Evolutionary conservation across 345 rosid genomes (phyloP).

Genomic region (Carallia brachiata): DNA sequence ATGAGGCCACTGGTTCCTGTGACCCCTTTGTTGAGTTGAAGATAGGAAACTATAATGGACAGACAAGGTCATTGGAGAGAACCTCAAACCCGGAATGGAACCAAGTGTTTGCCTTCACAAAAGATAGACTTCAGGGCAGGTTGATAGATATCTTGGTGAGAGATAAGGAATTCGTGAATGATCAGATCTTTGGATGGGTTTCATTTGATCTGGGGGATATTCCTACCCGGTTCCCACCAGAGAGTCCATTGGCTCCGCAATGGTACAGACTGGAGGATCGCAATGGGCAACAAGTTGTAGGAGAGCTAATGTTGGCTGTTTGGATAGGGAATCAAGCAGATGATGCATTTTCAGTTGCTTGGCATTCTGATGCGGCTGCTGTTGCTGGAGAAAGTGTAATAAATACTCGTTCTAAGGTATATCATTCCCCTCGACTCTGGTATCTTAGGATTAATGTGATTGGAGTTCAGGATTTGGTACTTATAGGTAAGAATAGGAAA

Average conservation of each 20-base stretch:
- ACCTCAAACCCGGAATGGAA: conserved; percentile 38
- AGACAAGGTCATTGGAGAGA: conserved; percentile 20
- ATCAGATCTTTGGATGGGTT: conserved; percentile 36
- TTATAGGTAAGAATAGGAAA: conserved; percentile 19
- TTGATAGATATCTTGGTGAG: conserved; percentile 35
- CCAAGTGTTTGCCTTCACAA: conserved; percentile 47
- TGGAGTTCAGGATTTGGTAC: conserved; percentile 46
- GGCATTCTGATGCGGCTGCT: conserved; percentile 42
- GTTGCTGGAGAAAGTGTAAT: conserved; percentile 28
- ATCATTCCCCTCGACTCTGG: conserved; percentile 45
- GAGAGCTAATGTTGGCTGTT: conserved; percentile 41
- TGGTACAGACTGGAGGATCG: conserved; percentile 39
- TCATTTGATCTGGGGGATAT: conserved; percentile 26
- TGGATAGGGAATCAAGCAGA: conserved; percentile 54
- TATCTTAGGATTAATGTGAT: conserved; percentile 39
- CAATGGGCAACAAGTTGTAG: conserved; percentile 24
- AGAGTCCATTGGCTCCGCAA: conserved; percentile 44
- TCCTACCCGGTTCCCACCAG: conserved; percentile 35
- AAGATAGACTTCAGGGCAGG: conserved; percentile 39
- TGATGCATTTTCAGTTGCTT: conserved; percentile 38
- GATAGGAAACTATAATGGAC: conserved; percentile 35
- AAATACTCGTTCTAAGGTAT: conserved; percentile 36
- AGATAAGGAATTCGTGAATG: conserved; percentile 21
- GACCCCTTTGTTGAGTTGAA: conserved; percentile 30
- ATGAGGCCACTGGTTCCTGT: conserved; percentile 12